These are phyloP conservation scores for Zalaria obscura DNA, from an alignment of 2,329 filamentous ascomycete genomes.

Conservation along the genomic window DNA sequence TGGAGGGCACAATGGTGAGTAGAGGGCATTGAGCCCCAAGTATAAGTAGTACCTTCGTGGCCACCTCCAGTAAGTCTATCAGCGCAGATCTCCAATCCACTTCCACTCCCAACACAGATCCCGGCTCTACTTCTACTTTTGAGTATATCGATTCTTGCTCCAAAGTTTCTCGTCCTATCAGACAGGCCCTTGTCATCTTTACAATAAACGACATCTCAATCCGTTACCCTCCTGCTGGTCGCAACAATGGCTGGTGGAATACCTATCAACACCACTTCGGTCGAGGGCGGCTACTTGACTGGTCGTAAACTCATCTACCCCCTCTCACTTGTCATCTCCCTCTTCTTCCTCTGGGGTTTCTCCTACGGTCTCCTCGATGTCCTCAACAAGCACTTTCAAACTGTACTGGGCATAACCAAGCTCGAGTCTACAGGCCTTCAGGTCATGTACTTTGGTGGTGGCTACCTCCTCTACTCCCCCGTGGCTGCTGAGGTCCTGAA, in stretches of 20 bases:
- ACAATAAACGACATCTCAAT: no score
- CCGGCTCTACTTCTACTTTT: no score
- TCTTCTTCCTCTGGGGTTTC: slow-evolving; percentile 32
- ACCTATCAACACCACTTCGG: slow-evolving; percentile 20
- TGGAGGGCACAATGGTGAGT: no score
- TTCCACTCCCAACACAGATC: no score
- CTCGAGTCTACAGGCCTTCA: slow-evolving; percentile 29
- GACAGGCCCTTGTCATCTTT: no score
- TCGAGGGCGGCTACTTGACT: slow-evolving; percentile 28
- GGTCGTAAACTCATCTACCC: slow-evolving; percentile 34
- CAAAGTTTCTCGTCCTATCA: no score
- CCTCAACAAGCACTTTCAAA: slow-evolving; percentile 23
- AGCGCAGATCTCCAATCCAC: neutral
- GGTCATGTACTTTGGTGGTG: slow-evolving; percentile 27
- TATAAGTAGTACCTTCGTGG: neutral
- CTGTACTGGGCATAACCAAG: slow-evolving; percentile 22
- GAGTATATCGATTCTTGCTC: no score
- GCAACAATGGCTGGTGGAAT: slow-evolving; percentile 27
- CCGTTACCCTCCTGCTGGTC: no score
- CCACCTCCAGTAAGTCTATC: neutral
- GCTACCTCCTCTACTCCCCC: slow-evolving; percentile 27
- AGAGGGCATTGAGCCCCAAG: neutral
- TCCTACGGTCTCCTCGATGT: slow-evolving; percentile 21
- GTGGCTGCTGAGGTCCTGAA: slow-evolving; percentile 28
- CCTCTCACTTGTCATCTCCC: slow-evolving; percentile 30